Evolutionary conservation across 2,329 filamentous ascomycete genomes (phyloP).

Genomic region (Curvularia sp.): DNA sequence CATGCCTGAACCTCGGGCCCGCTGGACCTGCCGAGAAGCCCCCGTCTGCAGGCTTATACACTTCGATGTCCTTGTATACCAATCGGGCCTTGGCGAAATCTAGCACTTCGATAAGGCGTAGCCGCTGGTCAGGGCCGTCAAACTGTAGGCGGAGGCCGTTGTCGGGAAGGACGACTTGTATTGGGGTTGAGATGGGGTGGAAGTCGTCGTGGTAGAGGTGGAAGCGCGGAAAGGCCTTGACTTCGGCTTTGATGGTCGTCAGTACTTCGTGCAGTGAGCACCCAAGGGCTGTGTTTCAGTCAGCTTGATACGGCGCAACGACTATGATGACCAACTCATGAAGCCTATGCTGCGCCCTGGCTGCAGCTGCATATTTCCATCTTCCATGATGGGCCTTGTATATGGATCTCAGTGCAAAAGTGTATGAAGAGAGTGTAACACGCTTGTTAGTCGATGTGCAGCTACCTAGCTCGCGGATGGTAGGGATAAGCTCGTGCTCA

Average conservation of each 20-base stretch:
- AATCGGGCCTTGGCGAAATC: slow-evolving; percentile 88
- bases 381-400: slow-evolving; percentile 35
- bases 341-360: slow-evolving; percentile 48
- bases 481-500: slow-evolving; percentile 30
- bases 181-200: slow-evolving; percentile 75
- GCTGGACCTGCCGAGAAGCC: slow-evolving; percentile 44
- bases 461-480: slow-evolving; percentile 18
- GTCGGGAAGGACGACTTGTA: slow-evolving; percentile 76
- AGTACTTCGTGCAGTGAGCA: slow-evolving; percentile 90
- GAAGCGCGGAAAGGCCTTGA: slow-evolving; percentile 80
- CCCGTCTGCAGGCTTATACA: slow-evolving; percentile 67
- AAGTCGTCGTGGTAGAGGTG: slow-evolving; percentile 81
- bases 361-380: slow-evolving; percentile 40
- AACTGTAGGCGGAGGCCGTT: slow-evolving; percentile 93
- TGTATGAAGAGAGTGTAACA: neutral
- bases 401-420: neutral
- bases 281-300: slow-evolving; percentile 71
- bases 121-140: slow-evolving; percentile 88
- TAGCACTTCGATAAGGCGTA: slow-evolving; percentile 87
- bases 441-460: slow-evolving; percentile 16
- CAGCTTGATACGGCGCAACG: slow-evolving; percentile 16
- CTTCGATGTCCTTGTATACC: slow-evolving; percentile 80
- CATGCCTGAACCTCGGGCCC: slow-evolving; percentile 82
- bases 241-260: slow-evolving; percentile 85
- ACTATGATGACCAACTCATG: slow-evolving; percentile 44